phyloP scores from a whole-genome alignment of 495 filamentous ascomycete genomes.

The Diplogelasinospora grovesii region DNA sequence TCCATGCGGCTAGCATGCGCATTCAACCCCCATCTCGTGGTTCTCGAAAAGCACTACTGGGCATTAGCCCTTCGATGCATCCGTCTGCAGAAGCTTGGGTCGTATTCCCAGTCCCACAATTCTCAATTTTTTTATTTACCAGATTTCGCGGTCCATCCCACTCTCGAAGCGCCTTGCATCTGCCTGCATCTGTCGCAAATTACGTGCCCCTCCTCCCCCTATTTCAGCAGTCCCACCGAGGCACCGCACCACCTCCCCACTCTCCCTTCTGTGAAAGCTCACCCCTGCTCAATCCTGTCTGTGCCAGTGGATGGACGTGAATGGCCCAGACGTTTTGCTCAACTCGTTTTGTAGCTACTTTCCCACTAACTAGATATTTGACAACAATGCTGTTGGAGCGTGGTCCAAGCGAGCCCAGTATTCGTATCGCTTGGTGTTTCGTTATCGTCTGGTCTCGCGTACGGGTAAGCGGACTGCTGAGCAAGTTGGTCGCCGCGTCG shows the following conservation, averaged over 20 bases:
- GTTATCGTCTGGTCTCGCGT: slow-evolving; percentile 13
- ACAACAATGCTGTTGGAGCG: slow-evolving; percentile 8
- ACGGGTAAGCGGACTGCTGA: background rate
- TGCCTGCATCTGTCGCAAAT: slow-evolving; percentile 18
- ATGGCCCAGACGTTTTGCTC: slow-evolving; percentile 3
- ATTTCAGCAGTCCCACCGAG: slow-evolving; percentile 4
- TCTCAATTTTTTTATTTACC: background rate
- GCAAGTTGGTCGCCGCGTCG: background rate
- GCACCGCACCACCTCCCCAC: background rate
- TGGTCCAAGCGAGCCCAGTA: slow-evolving; percentile 12
- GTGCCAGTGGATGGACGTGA: slow-evolving; percentile 5
- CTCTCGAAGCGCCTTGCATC: slow-evolving; percentile 13
- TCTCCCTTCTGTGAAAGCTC: background rate
- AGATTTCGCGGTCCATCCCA: slow-evolving; percentile 9
- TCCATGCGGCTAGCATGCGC: no score
- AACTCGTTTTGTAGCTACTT: background rate
- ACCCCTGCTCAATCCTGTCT: slow-evolving; percentile 10
- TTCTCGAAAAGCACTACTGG: no score
- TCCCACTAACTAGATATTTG: background rate
- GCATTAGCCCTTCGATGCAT: no score
- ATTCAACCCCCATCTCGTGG: no score
- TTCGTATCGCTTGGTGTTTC: slow-evolving; percentile 13
- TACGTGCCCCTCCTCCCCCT: slow-evolving; percentile 6
- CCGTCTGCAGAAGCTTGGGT: slow-evolving; percentile 8
- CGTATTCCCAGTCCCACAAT: slow-evolving; percentile 4